Base-by-base conservation (phyloP, 805 yeast genomes). In the Teunomyces pallodes region DNA sequence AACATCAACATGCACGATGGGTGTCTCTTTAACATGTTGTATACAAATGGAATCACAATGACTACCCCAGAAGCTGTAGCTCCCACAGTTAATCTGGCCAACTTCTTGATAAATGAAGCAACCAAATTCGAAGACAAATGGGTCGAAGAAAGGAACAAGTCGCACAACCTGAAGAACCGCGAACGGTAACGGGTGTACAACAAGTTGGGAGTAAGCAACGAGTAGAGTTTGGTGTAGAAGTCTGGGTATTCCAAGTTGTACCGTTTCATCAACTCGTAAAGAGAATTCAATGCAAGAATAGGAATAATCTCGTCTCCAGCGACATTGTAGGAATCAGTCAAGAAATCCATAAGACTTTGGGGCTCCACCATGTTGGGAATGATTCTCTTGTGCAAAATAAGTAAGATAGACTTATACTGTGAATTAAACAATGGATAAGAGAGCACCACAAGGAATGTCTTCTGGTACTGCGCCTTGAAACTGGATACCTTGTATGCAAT, bases 1-100 rank as follows among this genome's bases (percentile, higher is more conserved):
- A 92, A 76, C 78, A 92, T 73, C 20, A 86, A 72, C 96, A 91
- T 92, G 74, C 97, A 91, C 4, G 91, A 82, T 39, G 97, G 97
- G 67, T 94, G 99, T 58, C 89, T 82, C 63, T 89, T 92, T 59
- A 94, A 67, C 53, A 90, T 76, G 65, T 92, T 92, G 70, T 92
- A 92, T 9, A 90, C 77, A 64, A 94, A 90, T n/a, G 99, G 98
- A 16, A 92, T 78, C 10, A 89, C 77, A 2, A 89, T 81, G 13
- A 92, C 95, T 35, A 88, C 82, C 2, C 97, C 97, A 1, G 96
- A 79, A 2, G 97, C 96, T 26, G 96, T 88, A 1, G 96, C 84
- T 9, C 81, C 75, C 40, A 92, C 63, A 1, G 92, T 74, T 42
- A 91, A 72, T 46, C 96, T 77, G 1, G 96, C 83, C 55, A 94